Evolutionary conservation across 148 eudicot species (phyloP).

Genomic region (Rhododendron williamsianum): DNA sequence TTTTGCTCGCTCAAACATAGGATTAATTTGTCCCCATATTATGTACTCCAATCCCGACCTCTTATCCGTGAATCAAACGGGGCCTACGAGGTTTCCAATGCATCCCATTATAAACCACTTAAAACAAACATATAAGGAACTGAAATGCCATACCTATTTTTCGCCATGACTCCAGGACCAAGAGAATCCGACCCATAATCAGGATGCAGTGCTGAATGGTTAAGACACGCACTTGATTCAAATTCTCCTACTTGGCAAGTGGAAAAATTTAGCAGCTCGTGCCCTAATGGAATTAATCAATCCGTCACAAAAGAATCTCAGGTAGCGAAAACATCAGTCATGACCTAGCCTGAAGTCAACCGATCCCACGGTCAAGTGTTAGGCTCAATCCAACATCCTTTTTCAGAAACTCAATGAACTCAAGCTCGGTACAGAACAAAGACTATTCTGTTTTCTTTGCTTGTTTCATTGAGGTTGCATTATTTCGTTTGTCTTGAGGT

Average conservation of each 20-base stretch:
- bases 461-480: neutral
- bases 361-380: neutral
- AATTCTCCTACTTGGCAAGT: conserved; percentile 2
- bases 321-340: neutral
- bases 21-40: neutral
- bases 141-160: neutral
- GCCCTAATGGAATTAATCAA: neutral
- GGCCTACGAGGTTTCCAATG: neutral
- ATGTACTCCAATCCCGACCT: neutral
- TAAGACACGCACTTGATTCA: neutral
- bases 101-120: neutral
- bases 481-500: neutral
- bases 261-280: neutral
- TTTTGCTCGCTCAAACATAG: neutral
- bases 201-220: neutral
- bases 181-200: neutral
- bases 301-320: neutral
- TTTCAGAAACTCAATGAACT: neutral
- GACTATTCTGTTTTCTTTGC: neutral
- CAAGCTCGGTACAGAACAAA: neutral
- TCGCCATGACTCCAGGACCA: conserved; percentile 1
- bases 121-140: neutral
- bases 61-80: neutral
- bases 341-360: neutral
- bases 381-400: neutral